Percentiles rank a stretch among this genome's conserved stretches.
These are phyloP conservation scores for Pestalotiopsis sp. DNA, from an alignment of 2,329 filamentous ascomycete genomes.

Conservation along the genomic window DNA sequence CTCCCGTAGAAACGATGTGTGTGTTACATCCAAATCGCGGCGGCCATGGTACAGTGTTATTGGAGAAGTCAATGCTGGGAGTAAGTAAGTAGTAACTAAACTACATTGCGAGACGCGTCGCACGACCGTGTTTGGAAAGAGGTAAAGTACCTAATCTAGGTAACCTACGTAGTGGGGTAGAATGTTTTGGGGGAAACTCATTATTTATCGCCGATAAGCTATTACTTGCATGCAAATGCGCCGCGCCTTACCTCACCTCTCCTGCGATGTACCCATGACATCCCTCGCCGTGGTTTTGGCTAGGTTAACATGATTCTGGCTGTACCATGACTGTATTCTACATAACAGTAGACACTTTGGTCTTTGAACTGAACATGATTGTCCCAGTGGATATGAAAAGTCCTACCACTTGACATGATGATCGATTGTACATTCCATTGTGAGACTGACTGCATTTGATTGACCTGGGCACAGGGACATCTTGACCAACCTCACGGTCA, in stretches of 20 bases:
- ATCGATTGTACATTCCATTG: no score
- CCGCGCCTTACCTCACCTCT: not conserved
- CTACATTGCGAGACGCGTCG: not conserved
- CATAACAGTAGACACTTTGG: no score
- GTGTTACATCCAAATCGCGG: not conserved
- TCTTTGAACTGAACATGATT: no score
- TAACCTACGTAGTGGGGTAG: not conserved
- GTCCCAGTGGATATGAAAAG: no score
- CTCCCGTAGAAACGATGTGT: not conserved
- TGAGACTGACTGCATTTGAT: no score
- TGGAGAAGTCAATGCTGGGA: no score
- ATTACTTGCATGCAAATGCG: not conserved
- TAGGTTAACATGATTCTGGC: not conserved
- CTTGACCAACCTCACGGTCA: no score
- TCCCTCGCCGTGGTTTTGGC: not conserved
- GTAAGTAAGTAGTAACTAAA: no score
- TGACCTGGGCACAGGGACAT: no score
- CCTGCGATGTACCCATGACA: not conserved
- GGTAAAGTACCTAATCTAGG: not conserved
- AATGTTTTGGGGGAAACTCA: not conserved
- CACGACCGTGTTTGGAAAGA: not conserved
- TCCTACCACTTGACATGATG: no score
- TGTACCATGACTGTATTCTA: no score
- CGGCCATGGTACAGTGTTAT: not conserved
- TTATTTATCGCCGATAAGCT: conserved; percentile 21